Evolutionary conservation across 495 filamentous ascomycete genomes (phyloP).

Genomic region (Hyaloscypha hepaticicola): DNA sequence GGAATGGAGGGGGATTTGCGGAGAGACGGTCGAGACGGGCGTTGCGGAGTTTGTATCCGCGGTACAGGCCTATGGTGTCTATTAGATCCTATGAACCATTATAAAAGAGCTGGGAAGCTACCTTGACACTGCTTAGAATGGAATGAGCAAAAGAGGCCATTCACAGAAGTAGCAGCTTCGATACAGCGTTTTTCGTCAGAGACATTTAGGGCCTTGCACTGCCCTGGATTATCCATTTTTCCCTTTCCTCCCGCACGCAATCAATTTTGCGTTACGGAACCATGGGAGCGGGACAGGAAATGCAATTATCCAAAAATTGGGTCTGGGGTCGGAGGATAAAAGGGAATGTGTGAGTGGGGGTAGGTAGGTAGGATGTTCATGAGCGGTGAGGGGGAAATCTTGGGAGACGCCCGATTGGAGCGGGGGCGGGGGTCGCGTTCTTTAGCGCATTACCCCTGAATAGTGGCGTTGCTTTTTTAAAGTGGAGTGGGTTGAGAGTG

Average conservation of each 20-base stretch:
- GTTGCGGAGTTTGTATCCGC: constrained; percentile 50
- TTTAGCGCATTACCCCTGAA: background rate
- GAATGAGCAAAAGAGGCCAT: constrained; percentile 48
- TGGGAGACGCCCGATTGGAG: background rate
- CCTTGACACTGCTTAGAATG: constrained; percentile 44
- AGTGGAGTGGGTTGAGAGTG: background rate
- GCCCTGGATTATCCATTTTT: constrained; percentile 3
- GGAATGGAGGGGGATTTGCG: constrained; percentile 36
- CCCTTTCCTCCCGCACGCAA: background rate
- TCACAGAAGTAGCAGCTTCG: constrained; percentile 38
- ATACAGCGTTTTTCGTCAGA: constrained; percentile 40
- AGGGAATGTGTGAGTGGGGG: background rate
- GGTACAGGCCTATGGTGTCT: constrained; percentile 41
- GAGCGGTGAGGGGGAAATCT: background rate
- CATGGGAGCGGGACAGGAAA: background rate
- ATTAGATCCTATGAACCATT: constrained; percentile 18
- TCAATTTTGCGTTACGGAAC: background rate
- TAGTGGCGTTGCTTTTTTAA: background rate
- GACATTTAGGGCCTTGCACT: constrained; percentile 42
- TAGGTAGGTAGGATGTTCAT: background rate
- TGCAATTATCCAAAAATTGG: background rate
- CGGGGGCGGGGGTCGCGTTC: background rate
- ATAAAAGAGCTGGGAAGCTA: background rate
- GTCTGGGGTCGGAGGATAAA: background rate
- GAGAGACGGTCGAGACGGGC: constrained; percentile 42